A percentile compares a stretch with the other conserved stretches of the same genome.
Conservation (phyloP, 176 grass and related monocot species). For the Echinochloa phyllopogon region DNA sequence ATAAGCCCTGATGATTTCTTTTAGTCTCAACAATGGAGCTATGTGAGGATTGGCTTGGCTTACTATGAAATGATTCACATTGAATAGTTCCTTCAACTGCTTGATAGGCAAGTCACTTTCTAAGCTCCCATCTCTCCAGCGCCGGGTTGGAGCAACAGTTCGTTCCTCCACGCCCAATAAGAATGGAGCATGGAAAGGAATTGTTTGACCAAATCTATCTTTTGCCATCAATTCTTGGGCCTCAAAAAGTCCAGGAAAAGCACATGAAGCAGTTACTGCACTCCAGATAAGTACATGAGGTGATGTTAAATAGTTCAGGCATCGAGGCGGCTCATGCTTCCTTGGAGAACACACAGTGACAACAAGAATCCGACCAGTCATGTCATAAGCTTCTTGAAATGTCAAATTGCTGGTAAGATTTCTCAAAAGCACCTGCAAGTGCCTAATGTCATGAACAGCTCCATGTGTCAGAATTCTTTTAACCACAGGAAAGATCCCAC, state of each 20-base stretch:
- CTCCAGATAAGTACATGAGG: conserved; percentile 98
- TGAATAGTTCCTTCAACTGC: conserved; percentile 87
- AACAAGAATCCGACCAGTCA: conserved; percentile 82
- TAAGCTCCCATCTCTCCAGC: conserved; percentile 93
- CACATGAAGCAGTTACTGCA: conserved; percentile 91
- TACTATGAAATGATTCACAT: conserved; percentile 96
- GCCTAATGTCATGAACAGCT: conserved; percentile 82
- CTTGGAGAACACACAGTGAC: conserved; percentile 88
- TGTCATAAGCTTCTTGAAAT: conserved; percentile 98
- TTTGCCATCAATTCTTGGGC: conserved; percentile 97
- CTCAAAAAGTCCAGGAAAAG: conserved; percentile 94
- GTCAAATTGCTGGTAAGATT: conserved; percentile 93
- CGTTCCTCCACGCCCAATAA: conserved; percentile 53
- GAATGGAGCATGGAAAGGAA: conserved; percentile 87
- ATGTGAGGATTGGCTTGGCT: conserved; percentile 97
- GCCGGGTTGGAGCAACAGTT: conserved; percentile 51
- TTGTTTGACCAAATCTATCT: conserved; percentile 87
- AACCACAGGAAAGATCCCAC: conserved; percentile 78
- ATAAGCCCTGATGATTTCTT: conserved; percentile 76
- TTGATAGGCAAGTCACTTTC: conserved; percentile 94
- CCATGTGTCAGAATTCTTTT: conserved; percentile 84
- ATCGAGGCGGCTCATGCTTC: conserved; percentile 88
- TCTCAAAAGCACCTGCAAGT: conserved; percentile 74
- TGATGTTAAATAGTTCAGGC: conserved; percentile 92
- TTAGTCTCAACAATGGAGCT: conserved; percentile 79